These are phyloP conservation scores for Penicillium dipodomyicola DNA, from an alignment of 495 filamentous ascomycete species.

Conservation along the genomic window DNA sequence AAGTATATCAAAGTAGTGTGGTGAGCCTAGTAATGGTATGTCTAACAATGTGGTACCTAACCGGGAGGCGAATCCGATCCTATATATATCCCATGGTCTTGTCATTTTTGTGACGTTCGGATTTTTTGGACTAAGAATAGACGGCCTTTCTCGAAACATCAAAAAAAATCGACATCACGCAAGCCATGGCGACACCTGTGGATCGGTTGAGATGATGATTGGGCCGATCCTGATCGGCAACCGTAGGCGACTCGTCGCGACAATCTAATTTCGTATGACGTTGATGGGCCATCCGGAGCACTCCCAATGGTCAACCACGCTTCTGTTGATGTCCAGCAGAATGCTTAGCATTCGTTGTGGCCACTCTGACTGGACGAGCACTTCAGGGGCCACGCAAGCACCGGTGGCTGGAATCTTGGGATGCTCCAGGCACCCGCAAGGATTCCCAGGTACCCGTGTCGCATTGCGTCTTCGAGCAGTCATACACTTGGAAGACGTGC, in stretches of 20 bases:
- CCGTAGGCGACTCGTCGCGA: conserved; percentile 3
- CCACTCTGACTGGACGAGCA: conserved; percentile 16
- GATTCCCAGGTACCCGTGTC: conserved; percentile 14
- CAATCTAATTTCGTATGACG: conserved; percentile 27
- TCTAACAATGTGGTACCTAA: neutral
- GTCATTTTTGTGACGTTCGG: neutral
- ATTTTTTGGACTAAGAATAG: conserved; percentile 25
- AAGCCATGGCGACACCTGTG: conserved; percentile 22
- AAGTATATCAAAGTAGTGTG: neutral
- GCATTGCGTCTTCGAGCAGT: conserved; percentile 2
- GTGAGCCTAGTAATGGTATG: neutral
- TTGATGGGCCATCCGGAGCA: neutral
- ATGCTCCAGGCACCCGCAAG: conserved; percentile 9
- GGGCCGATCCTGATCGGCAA: conserved; percentile 20
- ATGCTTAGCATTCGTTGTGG: conserved; percentile 25
- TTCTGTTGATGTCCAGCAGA: conserved; percentile 15
- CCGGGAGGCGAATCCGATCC: neutral
- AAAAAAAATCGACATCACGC: conserved; percentile 21
- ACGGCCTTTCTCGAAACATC: conserved; percentile 6
- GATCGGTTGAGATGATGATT: conserved; percentile 16
- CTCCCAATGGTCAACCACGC: conserved; percentile 18
- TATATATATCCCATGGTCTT: conserved; percentile 6
- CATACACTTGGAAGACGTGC: neutral
- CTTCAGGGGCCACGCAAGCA: conserved; percentile 24
- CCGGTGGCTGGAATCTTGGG: conserved; percentile 22